These are phyloP conservation scores for Solanum clarkiae DNA, from an alignment of 257 asterid species.

Conservation along the genomic window DNA sequence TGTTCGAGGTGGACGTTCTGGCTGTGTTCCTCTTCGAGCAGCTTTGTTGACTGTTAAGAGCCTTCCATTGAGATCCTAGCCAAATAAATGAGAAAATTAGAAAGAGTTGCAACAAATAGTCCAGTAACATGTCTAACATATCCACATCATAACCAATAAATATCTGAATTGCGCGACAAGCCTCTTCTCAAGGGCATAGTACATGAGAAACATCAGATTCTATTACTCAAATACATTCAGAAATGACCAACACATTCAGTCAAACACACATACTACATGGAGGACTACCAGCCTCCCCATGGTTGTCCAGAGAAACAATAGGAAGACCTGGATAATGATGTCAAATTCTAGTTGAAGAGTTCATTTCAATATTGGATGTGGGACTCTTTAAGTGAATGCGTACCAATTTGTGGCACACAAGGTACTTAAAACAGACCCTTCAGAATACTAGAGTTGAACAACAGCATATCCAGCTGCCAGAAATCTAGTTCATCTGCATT, in stretches of 20 bases:
- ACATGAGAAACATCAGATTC: neutral
- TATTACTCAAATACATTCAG: neutral
- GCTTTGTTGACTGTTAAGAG: slow-evolving; percentile 73
- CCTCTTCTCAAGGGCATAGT: neutral
- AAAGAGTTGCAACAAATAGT: neutral
- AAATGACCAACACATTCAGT: neutral
- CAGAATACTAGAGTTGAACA: neutral
- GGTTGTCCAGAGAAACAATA: neutral
- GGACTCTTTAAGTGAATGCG: neutral
- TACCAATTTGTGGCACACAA: neutral
- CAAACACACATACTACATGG: neutral
- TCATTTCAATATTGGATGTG: neutral
- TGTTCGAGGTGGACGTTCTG: slow-evolving; percentile 59
- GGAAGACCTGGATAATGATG: neutral
- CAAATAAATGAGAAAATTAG: neutral
- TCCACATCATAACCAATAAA: neutral
- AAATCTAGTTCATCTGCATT: neutral
- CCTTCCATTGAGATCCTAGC: slow-evolving; percentile 73
- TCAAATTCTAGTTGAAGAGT: neutral
- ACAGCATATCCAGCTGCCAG: neutral
- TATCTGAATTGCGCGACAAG: neutral
- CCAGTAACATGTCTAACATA: neutral
- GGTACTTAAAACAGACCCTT: neutral
- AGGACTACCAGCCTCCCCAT: neutral
- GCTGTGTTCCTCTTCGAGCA: slow-evolving; percentile 62